Evolutionary conservation across 768 basidiomycete species (phyloP).

Genomic region (Tricholoma hemisulphureum): DNA sequence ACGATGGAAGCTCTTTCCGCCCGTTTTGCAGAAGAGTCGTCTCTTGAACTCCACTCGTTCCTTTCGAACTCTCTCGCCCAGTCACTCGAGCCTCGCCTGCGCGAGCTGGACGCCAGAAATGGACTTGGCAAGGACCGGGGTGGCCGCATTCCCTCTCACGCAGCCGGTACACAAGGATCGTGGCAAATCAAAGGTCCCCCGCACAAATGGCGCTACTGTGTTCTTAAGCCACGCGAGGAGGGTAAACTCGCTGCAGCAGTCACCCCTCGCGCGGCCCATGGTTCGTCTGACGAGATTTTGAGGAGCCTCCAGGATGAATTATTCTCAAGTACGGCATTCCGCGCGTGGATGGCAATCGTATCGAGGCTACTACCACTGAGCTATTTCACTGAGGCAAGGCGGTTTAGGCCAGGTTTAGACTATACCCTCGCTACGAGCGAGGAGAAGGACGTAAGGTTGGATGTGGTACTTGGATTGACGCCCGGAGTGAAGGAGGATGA

Average conservation of each 20-base stretch:
- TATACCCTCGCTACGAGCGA: slow-evolving; percentile 93
- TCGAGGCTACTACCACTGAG: slow-evolving; percentile 70
- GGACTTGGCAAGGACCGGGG: slow-evolving; percentile 55
- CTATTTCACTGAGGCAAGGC: slow-evolving; percentile 73
- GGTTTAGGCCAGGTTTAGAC: slow-evolving; percentile 91
- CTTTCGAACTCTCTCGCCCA: slow-evolving; percentile 66
- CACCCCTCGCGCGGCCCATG: slow-evolving; percentile 50
- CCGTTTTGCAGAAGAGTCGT: slow-evolving; percentile 84
- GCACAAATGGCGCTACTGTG: slow-evolving; percentile 92
- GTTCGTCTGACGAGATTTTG: slow-evolving; percentile 57
- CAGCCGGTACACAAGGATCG: slow-evolving; percentile 50
- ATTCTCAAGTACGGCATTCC: slow-evolving; percentile 78
- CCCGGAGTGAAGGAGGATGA: slow-evolving; percentile 48
- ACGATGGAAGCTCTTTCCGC: slow-evolving; percentile 77
- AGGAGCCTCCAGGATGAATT: slow-evolving; percentile 73
- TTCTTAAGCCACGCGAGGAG: slow-evolving; percentile 43
- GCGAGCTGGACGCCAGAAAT: slow-evolving; percentile 62
- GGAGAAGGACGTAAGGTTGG: slow-evolving; percentile 76
- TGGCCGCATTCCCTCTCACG: slow-evolving; percentile 62
- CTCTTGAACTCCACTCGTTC: slow-evolving; percentile 86
- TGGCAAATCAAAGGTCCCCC: slow-evolving; percentile 87
- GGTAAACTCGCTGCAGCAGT: slow-evolving; percentile 44
- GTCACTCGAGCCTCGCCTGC: slow-evolving; percentile 63
- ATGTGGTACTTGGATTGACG: slow-evolving; percentile 84
- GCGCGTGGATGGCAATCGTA: slow-evolving; percentile 82